Base-by-base conservation (phyloP, 495 filamentous ascomycete genomes). In the Poronia punctata region DNA sequence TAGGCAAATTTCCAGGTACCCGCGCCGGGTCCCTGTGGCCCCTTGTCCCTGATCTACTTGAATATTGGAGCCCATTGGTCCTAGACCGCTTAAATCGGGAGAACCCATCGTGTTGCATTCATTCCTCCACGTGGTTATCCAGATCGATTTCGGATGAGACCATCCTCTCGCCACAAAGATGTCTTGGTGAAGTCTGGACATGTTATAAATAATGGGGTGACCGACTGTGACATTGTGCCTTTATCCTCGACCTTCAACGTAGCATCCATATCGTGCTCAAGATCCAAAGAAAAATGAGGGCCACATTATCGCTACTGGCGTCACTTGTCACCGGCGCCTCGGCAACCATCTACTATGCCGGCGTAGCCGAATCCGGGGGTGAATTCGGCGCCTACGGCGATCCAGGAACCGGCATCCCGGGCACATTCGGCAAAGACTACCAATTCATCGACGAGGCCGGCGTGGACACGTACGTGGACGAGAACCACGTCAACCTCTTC, bases 291-390 rank as follows among this genome's bases (percentile, higher is more conserved):
- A n/a, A 31, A 8, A 66, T 66, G 62, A 64, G 53, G 45, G 30
- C 48, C 5, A n/a, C 28, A 11, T 33, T 47, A n/a, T 43, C 54
- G 11, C 36, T 60, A 1, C 47, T 64, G 34, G 57, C 59, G 26
- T 45, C 50, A 7, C 38, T 62, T 25, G 44, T 52, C 29, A 43
- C 56, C 19, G 26, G 49, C 22, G 66, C 53, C 8, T 63, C 66
- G 14, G 67, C 67, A 7, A 72, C 67, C 5, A 71, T 76, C 38
- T 74, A 59, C 52, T 76, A 72, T 43, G 70, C 68, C 14, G 72
- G 72, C 43, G 70, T 76, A 27, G 66, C 70, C 11, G 67, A 76
- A 46, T 70, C 64, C 11, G 59, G 70, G 38, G 72, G 72, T 22
- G 71, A 74, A 47, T 76, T 76, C 48, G 71, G 70, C 15, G 70